These are phyloP conservation scores for Ganoderma sinense DNA, from an alignment of 1,284 basidiomycete species.

Conservation along the genomic window DNA sequence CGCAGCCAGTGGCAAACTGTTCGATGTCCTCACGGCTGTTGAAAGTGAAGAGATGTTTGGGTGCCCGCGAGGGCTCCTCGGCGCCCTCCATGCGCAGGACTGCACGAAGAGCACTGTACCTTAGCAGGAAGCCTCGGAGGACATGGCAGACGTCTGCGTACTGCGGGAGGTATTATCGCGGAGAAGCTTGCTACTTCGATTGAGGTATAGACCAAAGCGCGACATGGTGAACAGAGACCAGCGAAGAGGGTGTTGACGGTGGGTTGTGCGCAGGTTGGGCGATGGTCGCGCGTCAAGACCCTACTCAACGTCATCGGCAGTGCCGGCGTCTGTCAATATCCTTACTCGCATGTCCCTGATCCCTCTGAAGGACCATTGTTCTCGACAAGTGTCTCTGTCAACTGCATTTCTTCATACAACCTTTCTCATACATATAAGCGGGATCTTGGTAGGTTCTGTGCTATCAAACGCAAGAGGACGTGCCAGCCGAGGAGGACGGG, in stretches of 20 bases:
- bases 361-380: not conserved
- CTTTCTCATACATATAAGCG: not conserved
- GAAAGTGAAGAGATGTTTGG: conserved; percentile 70
- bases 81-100: conserved; percentile 79
- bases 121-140: conserved; percentile 9
- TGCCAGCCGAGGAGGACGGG: conserved; percentile 3
- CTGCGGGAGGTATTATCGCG: conserved; percentile 43
- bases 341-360: too few relatives aligned
- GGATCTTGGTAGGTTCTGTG: not conserved
- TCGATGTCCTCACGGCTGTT: conserved; percentile 63
- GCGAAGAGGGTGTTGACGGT: not conserved
- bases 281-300: not conserved
- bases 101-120: conserved; percentile 37
- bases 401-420: not conserved
- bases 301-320: conserved; percentile 12
- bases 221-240: conserved; percentile 34
- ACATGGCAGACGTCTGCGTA: conserved; percentile 29
- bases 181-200: conserved; percentile 41
- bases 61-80: conserved; percentile 60
- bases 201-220: conserved; percentile 45
- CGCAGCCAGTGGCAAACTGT: conserved; percentile 79
- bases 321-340: not conserved
- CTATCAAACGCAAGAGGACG: not conserved
- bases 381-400: not conserved
- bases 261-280: not conserved